Evolutionary conservation across 1,284 basidiomycete genomes (phyloP), one percentile per base, ranked within the genome.

Genomic region (Tranzscheliella williamsii): DNA sequence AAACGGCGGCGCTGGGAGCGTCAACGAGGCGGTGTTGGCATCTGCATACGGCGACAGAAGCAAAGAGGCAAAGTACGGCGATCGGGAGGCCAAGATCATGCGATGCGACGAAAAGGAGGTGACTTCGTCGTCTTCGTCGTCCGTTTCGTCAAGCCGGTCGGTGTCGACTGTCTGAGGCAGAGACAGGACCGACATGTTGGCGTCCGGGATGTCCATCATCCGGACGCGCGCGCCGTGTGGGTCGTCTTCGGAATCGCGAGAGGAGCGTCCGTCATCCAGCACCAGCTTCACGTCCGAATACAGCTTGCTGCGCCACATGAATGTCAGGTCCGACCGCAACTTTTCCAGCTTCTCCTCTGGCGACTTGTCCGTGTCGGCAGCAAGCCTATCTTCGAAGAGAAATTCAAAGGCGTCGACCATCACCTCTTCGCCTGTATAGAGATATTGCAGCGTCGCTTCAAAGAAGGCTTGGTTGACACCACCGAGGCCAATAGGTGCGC

Each of bases 11-110:
- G 57, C 52, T 2, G 72, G 72, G 6, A 74, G 42, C n/a, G 42
- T 46, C 22, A 74, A 17, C 5, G 56, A 49, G 4, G 58, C 42
- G 12, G 64, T 31, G 20, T 20, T 36, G 0, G 67, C 33, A 29
- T 73, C 71, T 2, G 71, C 41, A 0, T 88, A 90, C 1, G 90
- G 90, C 3, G 76, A 78, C 24, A 88, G 76, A 13, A 92, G 82
- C 32, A 86, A 85, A 5, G 85, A 82, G 43, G 85, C 83, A 78
- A 97, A 96, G 80, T 97, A 97, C 0, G 87, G 85, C 4, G 87
- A 90, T 13, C 94, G 85, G 4, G 90, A 90, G 37, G 87, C 86
- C 37, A 97, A 86, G 51, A 98, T 87, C 79, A 95, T 94, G 18
- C 90, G 86, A 76, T 98, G 94, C 1, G 90, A 87, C 0, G 90